Percentiles rank a stretch among this genome's conserved stretches.
Evolutionary conservation across 2,329 filamentous ascomycete genomes (phyloP).

Genomic region (Neonectria coccinea): DNA sequence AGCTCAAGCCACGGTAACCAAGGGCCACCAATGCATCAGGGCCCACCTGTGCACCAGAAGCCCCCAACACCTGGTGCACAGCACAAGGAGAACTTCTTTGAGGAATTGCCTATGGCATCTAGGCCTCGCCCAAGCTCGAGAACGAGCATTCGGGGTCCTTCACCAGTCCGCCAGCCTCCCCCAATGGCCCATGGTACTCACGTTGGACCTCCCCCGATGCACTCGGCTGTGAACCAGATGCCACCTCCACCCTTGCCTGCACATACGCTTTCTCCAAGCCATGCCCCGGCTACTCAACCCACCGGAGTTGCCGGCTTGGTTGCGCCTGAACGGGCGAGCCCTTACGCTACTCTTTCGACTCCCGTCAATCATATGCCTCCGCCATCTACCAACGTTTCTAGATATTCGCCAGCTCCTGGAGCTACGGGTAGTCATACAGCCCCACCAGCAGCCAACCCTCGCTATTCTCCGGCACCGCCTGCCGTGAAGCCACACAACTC

Average conservation of each 20-base stretch:
- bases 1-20: constrained; percentile 48
- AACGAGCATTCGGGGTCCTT: constrained; percentile 59
- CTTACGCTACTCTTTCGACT: constrained; percentile 63
- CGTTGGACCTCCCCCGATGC: constrained; percentile 42
- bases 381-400: constrained; percentile 52
- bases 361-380: constrained; percentile 49
- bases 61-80: constrained; percentile 51
- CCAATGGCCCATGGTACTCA: constrained; percentile 41
- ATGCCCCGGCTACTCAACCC: constrained; percentile 33
- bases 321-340: constrained; percentile 63
- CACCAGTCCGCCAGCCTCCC: constrained; percentile 54
- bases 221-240: constrained; percentile 37
- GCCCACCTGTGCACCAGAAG: constrained; percentile 48
- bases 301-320: constrained; percentile 58
- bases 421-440: constrained; percentile 39
- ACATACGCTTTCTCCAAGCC: constrained; percentile 24
- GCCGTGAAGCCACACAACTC: constrained; percentile 57
- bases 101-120: constrained; percentile 75
- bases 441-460: constrained; percentile 57
- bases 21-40: constrained; percentile 48
- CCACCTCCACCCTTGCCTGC: constrained; percentile 34
- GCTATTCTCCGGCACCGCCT: constrained; percentile 66
- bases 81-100: constrained; percentile 74
- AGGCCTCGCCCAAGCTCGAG: constrained; percentile 72
- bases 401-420: constrained; percentile 72